phyloP scores from a whole-genome alignment of 345 rosid species.

The Theobroma cacao region DNA sequence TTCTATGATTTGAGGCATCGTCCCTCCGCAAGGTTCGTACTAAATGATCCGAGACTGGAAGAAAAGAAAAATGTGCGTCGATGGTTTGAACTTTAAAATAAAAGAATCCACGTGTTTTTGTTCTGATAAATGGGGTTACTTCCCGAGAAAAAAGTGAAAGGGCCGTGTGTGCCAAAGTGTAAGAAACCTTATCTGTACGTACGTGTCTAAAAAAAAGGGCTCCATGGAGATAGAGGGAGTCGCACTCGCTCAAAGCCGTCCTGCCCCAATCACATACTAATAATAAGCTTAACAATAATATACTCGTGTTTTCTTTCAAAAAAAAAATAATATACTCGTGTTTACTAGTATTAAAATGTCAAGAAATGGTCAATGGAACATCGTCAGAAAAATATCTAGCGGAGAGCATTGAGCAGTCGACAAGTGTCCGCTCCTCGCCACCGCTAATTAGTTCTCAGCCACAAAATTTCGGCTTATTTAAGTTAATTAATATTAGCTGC shows the following conservation, averaged over 20 bases:
- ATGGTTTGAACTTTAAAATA: too few relatives aligned
- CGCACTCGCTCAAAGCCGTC: neutral
- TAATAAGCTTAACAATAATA: neutral
- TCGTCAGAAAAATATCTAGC: conserved; percentile 8
- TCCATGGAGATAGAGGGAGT: neutral
- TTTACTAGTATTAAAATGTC: too few relatives aligned
- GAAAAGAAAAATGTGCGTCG: too few relatives aligned
- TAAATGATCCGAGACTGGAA: too few relatives aligned
- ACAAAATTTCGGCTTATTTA: neutral
- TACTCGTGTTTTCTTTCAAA: neutral
- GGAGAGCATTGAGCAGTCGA: neutral
- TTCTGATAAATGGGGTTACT: too few relatives aligned
- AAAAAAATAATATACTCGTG: neutral
- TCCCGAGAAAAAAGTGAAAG: neutral
- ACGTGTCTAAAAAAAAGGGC: neutral
- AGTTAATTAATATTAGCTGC: neutral
- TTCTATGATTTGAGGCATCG: too few relatives aligned
- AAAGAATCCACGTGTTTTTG: too few relatives aligned
- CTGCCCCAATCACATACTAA: neutral
- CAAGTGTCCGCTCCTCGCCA: neutral
- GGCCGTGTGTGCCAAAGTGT: neutral
- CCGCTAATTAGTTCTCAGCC: conserved; percentile 1
- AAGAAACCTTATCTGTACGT: neutral
- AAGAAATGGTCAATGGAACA: neutral
- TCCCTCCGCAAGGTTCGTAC: too few relatives aligned